These are phyloP conservation scores for Fraxinus greggii DNA, from an alignment of 305 asterid species.

Conservation along the genomic window DNA sequence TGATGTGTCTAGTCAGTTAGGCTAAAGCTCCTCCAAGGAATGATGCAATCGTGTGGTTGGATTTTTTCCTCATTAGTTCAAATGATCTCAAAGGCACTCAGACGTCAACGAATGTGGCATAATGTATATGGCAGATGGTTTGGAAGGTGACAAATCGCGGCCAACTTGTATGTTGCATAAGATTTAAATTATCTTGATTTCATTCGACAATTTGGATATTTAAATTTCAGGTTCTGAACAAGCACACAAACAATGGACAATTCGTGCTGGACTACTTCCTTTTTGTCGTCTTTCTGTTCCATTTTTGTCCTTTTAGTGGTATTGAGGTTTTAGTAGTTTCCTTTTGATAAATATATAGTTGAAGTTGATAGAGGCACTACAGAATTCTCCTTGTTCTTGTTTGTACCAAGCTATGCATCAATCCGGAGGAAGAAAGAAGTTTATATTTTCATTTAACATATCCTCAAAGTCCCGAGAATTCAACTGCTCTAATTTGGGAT, in stretches of 20 bases:
- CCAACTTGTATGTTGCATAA: constrained; percentile 30
- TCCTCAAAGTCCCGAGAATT: not conserved
- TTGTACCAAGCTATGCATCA: not conserved
- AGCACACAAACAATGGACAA: not conserved
- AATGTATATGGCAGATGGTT: not conserved
- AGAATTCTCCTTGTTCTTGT: not conserved
- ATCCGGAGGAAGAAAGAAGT: not conserved
- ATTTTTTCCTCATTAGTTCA: not conserved
- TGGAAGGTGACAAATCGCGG: not conserved
- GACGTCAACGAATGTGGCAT: not conserved
- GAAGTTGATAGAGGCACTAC: not conserved
- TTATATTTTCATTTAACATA: not conserved
- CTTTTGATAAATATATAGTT: not conserved
- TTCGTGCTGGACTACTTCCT: not conserved
- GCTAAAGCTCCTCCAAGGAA: constrained; percentile 3
- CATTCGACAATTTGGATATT: constrained; percentile 19
- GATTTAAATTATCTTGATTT: constrained; percentile 8
- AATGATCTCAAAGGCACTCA: not conserved
- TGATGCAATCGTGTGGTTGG: not conserved
- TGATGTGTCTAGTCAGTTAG: constrained; percentile 20
- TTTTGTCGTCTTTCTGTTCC: not conserved
- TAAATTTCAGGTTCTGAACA: constrained; percentile 6
- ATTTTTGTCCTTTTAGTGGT: not conserved
- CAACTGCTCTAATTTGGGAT: not conserved
- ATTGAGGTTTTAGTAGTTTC: constrained; percentile 1